Base-by-base conservation (phyloP, 768 basidiomycete species). In the Phaffia australis region DNA sequence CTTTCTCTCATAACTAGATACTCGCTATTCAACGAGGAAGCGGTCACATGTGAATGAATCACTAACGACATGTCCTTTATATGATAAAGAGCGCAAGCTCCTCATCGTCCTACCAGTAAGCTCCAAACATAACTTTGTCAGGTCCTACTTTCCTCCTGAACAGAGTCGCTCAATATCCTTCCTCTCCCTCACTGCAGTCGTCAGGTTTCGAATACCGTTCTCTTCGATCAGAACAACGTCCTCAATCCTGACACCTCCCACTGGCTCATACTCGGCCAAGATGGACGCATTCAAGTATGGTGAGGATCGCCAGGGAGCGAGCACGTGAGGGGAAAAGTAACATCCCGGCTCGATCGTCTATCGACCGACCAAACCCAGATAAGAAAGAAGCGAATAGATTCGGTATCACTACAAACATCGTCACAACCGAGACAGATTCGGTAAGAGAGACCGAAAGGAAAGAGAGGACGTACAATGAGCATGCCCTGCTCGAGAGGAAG, bases 211-310 rank as follows among this genome's bases (percentile, higher is more conserved):
- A 71, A 81, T 83, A 8, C 88, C 88, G 16, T 81, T 79, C 65
- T 80, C 76, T 0, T 84, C 89, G 69, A 99, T 84, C 8, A 88
- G 76, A 3, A 97, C 82, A 32, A 87, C 90, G 74, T 98, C 94
- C 75, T 98, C 94, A 70, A 98, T 93, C 60, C 93, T 79, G 1
- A 98, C 87, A 0, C 93, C 94, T 18, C 94, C 94, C 27, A 97
- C 88, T 46, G 78, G 77, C 72, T 88, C 85, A 72, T 91, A 97
- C 64, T 78, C 77, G 74, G 81, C 80, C 67, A 93, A 77, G 27
- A 86, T 81, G 18, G 81, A 84, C 50, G 83, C 82, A 73, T 92
- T 80, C 69, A 97, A 83, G 72, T 85, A 80, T 66, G 79, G 79
- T 32, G 86, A 85, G 71, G 81, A 77, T 54, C 83, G 81, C 52